These are phyloP conservation scores for Mortierella sp. DNA, from an alignment of 371 early-diverging fungal species.

Conservation along the genomic window DNA sequence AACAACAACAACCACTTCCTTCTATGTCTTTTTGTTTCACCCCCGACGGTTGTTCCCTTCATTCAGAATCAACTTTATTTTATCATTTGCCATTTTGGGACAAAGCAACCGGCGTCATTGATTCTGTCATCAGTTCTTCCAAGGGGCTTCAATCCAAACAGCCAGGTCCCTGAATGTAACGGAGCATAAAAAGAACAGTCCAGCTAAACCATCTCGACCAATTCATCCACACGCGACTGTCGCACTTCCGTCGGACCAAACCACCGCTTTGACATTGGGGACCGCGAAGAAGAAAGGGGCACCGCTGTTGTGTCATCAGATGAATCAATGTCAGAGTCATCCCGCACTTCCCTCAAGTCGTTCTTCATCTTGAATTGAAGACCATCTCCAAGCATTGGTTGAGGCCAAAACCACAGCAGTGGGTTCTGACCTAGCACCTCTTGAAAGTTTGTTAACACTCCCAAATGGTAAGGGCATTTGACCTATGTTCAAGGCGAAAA, in stretches of 20 bases:
- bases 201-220: neutral
- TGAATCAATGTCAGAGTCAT: neutral
- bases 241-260: neutral
- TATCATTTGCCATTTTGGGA: neutral
- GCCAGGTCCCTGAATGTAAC: no score
- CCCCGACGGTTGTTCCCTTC: neutral
- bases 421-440: constrained; percentile 82
- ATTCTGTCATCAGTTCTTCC: neutral
- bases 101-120: constrained; percentile 11
- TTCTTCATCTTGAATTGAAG: constrained; percentile 71
- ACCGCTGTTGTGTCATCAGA: neutral
- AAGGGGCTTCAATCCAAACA: no score
- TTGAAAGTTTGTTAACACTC: constrained; percentile 80
- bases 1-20: neutral
- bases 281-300: neutral
- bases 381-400: constrained; percentile 78
- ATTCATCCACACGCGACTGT: constrained; percentile 2
- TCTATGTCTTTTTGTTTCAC: neutral
- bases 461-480: constrained; percentile 95
- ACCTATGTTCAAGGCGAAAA: constrained; percentile 57
- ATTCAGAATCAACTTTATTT: neutral
- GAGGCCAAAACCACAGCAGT: constrained; percentile 84
- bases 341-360: neutral
- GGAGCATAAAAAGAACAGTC: neutral
- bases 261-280: neutral